Percentiles rank a stretch among this genome's conserved stretches.
These are phyloP conservation scores for Arachis monticola DNA, from an alignment of 331 rosid species.

Conservation along the genomic window DNA sequence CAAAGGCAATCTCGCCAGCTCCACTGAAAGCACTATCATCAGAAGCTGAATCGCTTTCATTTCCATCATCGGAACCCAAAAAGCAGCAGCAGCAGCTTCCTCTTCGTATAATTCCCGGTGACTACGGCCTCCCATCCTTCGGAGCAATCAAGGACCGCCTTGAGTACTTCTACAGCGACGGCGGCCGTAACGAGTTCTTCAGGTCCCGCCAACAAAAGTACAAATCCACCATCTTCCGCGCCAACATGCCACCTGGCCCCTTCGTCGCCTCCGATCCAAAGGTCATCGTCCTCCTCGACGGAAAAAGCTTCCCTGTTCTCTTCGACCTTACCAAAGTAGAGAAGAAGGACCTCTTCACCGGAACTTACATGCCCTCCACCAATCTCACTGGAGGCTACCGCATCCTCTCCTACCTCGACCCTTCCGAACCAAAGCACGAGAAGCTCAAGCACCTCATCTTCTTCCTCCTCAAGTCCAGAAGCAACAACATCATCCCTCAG, in stretches of 20 bases:
- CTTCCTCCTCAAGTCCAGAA: slow-evolving; percentile 68
- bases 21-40: too few species aligned
- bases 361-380: slow-evolving; percentile 79
- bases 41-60: too few species aligned
- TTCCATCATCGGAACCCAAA: slow-evolving; percentile 39
- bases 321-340: slow-evolving; percentile 79
- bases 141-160: slow-evolving; percentile 73
- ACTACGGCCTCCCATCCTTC: slow-evolving; percentile 68
- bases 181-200: slow-evolving; percentile 75
- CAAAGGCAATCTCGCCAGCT: too few species aligned
- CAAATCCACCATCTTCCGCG: slow-evolving; percentile 77
- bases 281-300: slow-evolving; percentile 83
- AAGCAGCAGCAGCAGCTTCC: slow-evolving; percentile 45
- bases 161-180: slow-evolving; percentile 83
- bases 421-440: slow-evolving; percentile 79
- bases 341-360: slow-evolving; percentile 79
- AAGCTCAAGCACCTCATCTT: slow-evolving; percentile 68
- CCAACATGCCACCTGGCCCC: slow-evolving; percentile 95
- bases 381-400: slow-evolving; percentile 93
- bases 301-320: slow-evolving; percentile 75
- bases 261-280: slow-evolving; percentile 56
- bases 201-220: slow-evolving; percentile 61
- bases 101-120: slow-evolving; percentile 70
- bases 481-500: slow-evolving; percentile 65
- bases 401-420: slow-evolving; percentile 83